phyloP scores from a whole-genome alignment of 2,329 filamentous ascomycete genomes.

The Ceratocystis huliohia region DNA sequence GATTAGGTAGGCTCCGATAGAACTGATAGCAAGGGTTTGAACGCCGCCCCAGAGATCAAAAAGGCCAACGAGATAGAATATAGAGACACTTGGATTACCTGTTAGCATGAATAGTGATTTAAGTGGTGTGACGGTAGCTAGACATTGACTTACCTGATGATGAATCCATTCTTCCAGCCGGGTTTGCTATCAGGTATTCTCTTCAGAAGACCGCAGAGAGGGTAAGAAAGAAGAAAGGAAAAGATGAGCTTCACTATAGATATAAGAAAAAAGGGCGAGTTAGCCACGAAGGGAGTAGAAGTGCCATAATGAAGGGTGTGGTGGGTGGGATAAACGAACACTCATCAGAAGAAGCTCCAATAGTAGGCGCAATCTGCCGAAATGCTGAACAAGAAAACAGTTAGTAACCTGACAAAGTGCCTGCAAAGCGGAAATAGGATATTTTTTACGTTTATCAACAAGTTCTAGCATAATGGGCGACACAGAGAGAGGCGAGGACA shows the following conservation, averaged over 20 bases:
- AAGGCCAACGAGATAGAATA: slow-evolving; percentile 87
- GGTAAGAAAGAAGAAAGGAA: slow-evolving; percentile 84
- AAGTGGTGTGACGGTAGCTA: neutral
- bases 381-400: slow-evolving; percentile 30
- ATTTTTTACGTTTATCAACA: slow-evolving; percentile 15
- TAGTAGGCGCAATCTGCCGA: slow-evolving; percentile 30
- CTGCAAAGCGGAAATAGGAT: slow-evolving; percentile 14
- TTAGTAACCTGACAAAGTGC: neutral
- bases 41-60: slow-evolving; percentile 86
- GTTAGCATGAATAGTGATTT: slow-evolving; percentile 5
- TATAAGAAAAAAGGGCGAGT: slow-evolving; percentile 1
- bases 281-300: neutral
- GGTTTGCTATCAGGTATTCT: slow-evolving; percentile 76
- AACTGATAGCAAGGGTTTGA: slow-evolving; percentile 64
- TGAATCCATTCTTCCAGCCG: slow-evolving; percentile 77
- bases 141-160: slow-evolving; percentile 47
- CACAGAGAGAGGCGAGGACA: neutral
- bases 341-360: slow-evolving; percentile 37
- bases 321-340: slow-evolving; percentile 28
- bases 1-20: slow-evolving; percentile 69
- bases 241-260: slow-evolving; percentile 79
- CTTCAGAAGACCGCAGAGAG: slow-evolving; percentile 77
- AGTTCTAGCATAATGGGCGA: slow-evolving; percentile 17
- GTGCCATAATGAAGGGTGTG: neutral
- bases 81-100: slow-evolving; percentile 44